These are phyloP conservation scores for Colletotrichum chrysophilum DNA, from an alignment of 2,329 filamentous ascomycete genomes.

Conservation along the genomic window DNA sequence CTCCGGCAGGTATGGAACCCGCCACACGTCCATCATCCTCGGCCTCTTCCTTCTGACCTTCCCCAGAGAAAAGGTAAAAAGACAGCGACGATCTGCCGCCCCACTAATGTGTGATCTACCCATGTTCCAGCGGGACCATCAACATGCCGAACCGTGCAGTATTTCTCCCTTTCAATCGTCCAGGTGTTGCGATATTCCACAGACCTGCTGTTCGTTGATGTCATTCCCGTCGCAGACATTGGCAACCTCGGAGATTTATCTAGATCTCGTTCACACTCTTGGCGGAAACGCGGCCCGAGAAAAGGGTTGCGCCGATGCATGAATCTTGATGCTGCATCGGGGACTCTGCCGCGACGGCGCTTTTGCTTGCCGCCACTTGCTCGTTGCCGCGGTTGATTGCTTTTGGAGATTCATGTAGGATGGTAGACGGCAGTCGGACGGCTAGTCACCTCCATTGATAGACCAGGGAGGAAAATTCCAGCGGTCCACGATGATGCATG, in stretches of 20 bases:
- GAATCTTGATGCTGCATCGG: neutral
- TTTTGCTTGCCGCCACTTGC: neutral
- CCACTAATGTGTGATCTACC: neutral
- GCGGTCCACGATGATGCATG: too few relatives aligned
- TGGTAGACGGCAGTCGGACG: accelerated
- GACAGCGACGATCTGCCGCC: neutral
- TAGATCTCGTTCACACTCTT: neutral
- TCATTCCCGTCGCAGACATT: neutral
- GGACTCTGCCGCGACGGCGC: neutral
- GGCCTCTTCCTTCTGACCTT: neutral
- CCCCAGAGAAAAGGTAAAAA: neutral
- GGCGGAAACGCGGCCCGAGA: neutral
- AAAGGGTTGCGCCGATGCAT: neutral
- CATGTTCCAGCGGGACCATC: neutral
- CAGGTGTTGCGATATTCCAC: neutral
- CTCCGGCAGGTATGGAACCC: neutral
- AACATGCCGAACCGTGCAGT: neutral
- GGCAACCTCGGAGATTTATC: neutral
- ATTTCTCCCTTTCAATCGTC: neutral
- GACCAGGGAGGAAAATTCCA: too few relatives aligned
- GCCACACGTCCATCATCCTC: neutral
- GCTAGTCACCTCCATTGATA: neutral
- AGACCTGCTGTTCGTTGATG: neutral
- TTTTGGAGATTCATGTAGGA: neutral
- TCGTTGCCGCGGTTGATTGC: neutral